Evolutionary conservation across 2,329 filamentous ascomycete species (phyloP), one percentile per base, ranked within the genome.

Genomic region (Colletotrichum australisinense): DNA sequence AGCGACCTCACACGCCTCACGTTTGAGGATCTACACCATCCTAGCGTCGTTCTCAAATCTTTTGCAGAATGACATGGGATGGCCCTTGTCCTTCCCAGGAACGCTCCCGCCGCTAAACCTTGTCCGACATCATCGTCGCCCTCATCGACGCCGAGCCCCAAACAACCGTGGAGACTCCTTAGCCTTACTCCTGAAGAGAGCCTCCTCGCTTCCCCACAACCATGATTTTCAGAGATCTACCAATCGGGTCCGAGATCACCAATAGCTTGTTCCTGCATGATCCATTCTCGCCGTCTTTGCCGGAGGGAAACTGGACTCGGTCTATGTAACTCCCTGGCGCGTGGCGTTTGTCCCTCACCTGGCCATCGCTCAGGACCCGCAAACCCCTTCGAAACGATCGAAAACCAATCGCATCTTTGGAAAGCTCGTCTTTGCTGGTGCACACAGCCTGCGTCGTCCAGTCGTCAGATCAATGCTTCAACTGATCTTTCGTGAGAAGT

Each of bases 1-100:
- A 58, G 46, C 67, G 62, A 62, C 46, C 71, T 73, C 71, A 71
- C 67, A 71, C 71, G 30, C 62, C 71, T 73, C 67, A 28, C 46
- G 67, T 73, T 73, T 73, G 57, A 73, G 49, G 71, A 73, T 73
- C 71, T 42, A 63, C 67, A 42, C 49, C 60, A 73, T 73, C 71
- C 71, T 63, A n/a, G 71, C 46, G 55, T 32, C 38, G 49, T 70
- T 73, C 71, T 57, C 55, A 66, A 73, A 71, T 66, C 35, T 66
- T 66, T 65, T 49, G 24, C 19, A 42, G 19, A 2, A 1, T 8
- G 32, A 56, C 12, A 63, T 32, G 55, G 62, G 71, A 69, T 71
- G 35, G n/a, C 32, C 71, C 71, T 35, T 73, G 71, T 59, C 26
- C 16, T 24, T 60, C 28, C 38, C 71, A 73, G 67, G 67, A 73